Evolutionary conservation across 768 basidiomycete species (phyloP).

Genomic region (Leccinum subtestaceum): DNA sequence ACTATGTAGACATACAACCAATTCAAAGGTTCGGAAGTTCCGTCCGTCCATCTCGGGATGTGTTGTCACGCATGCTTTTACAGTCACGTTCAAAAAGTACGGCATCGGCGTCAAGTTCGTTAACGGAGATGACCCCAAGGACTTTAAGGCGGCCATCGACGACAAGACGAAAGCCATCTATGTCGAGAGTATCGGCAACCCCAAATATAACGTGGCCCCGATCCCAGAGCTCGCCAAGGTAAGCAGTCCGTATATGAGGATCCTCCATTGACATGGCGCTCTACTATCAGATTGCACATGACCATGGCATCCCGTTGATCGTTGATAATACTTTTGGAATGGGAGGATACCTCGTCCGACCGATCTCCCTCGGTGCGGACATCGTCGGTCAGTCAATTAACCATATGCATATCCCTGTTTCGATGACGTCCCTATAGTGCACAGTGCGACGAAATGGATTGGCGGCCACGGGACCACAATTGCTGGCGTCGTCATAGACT

Average conservation of each 20-base stretch:
- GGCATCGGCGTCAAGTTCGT: constrained; percentile 58
- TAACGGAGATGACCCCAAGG: constrained; percentile 41
- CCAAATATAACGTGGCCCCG: constrained; percentile 54
- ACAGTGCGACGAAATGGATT: constrained; percentile 68
- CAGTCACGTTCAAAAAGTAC: constrained; percentile 54
- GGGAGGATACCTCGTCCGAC: constrained; percentile 54
- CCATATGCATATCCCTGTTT: not conserved
- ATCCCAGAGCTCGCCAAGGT: constrained; percentile 57
- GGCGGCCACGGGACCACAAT: constrained; percentile 67
- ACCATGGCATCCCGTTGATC: constrained; percentile 56
- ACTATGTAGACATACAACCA: constrained; percentile 57
- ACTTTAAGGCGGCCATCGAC: constrained; percentile 53
- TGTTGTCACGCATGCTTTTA: not conserved
- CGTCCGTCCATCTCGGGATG: not conserved
- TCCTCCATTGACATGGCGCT: not conserved
- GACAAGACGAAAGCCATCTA: constrained; percentile 57
- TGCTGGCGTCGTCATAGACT: constrained; percentile 60
- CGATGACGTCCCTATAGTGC: constrained; percentile 31
- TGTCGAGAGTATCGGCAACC: constrained; percentile 63
- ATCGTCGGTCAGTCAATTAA: constrained; percentile 40
- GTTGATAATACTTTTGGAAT: constrained; percentile 67
- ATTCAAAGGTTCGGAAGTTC: constrained; percentile 49
- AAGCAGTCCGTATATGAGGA: not conserved
- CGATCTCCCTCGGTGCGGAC: constrained; percentile 57
- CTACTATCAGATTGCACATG: constrained; percentile 51